Percentiles rank a stretch among this genome's conserved stretches.
phyloP scores from a whole-genome alignment of 2,329 filamentous ascomycete genomes.

The Mycosphaerella arachidis region DNA sequence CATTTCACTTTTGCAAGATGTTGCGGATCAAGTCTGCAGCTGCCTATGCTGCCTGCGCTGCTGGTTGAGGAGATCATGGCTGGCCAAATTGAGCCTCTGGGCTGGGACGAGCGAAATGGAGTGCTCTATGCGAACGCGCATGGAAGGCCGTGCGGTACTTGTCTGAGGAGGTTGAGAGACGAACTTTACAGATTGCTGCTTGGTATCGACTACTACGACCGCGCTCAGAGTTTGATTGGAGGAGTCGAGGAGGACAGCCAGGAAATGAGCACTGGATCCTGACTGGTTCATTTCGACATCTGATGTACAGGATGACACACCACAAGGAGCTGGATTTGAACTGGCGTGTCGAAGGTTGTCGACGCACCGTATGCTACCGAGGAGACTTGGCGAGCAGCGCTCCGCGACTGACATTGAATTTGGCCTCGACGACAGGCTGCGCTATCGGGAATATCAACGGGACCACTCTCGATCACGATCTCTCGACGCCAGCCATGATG shows the following conservation, averaged over 20 bases:
- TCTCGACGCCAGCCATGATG: neutral
- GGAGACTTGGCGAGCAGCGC: too few species aligned
- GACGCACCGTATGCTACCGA: too few species aligned
- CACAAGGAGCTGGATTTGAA: too few species aligned
- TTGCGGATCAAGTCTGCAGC: constrained; percentile 6
- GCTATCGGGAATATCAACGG: neutral
- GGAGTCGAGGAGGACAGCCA: neutral
- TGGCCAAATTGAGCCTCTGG: constrained; percentile 11
- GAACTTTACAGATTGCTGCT: constrained; percentile 3
- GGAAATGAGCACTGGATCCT: neutral
- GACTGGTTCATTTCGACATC: neutral
- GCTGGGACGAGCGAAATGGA: constrained; percentile 11
- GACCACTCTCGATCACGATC: neutral
- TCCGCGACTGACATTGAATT: too few species aligned
- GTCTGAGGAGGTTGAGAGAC: constrained; percentile 3
- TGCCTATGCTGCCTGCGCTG: constrained; percentile 6
- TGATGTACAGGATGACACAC: too few species aligned
- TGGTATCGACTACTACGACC: neutral
- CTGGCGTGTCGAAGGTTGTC: too few species aligned
- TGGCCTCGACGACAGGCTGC: too few species aligned
- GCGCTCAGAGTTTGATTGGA: neutral
- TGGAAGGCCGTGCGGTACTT: constrained; percentile 4
- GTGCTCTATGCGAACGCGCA: constrained; percentile 8
- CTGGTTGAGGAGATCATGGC: constrained; percentile 8
- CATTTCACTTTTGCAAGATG: constrained; percentile 13